These are phyloP conservation scores for Myriangium duriaei DNA, from an alignment of 2,329 filamentous ascomycete species.

Conservation along the genomic window DNA sequence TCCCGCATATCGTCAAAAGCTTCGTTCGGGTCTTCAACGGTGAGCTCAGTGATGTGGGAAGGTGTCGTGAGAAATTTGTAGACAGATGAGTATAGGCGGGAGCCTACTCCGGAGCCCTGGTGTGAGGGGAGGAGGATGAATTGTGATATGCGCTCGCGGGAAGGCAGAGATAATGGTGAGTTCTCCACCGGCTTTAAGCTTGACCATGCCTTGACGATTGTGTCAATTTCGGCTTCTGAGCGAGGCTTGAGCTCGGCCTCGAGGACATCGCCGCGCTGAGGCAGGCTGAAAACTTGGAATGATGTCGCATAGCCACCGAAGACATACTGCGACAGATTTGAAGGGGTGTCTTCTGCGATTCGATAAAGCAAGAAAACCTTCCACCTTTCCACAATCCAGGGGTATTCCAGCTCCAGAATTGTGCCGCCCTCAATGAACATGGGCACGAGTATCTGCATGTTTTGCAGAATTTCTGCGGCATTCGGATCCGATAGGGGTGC, in stretches of 20 bases:
- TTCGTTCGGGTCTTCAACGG: conserved; percentile 87
- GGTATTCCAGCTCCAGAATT: conserved; percentile 57
- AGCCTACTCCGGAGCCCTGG: conserved; percentile 68
- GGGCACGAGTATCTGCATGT: conserved; percentile 71
- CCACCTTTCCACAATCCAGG: conserved; percentile 70
- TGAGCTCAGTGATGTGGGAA: conserved; percentile 62
- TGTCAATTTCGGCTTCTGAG: conserved; percentile 10
- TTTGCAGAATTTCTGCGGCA: conserved; percentile 60
- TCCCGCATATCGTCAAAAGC: conserved; percentile 71
- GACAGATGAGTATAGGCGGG: conserved; percentile 68
- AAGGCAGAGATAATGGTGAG: conserved; percentile 48
- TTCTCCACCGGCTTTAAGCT: neutral
- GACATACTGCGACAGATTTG: conserved; percentile 44
- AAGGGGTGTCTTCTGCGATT: conserved; percentile 12
- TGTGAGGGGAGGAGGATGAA: conserved; percentile 85
- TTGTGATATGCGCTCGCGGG: conserved; percentile 77
- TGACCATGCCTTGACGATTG: conserved; percentile 10
- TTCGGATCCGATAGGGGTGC: conserved; percentile 58
- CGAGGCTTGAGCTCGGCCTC: conserved; percentile 20
- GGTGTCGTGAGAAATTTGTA: conserved; percentile 56
- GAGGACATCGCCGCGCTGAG: conserved; percentile 16
- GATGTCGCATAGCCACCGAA: conserved; percentile 85
- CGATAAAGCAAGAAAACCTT: conserved; percentile 65
- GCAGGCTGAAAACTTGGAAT: conserved; percentile 58
- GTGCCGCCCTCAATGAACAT: conserved; percentile 92